Conservation (phyloP, 2,329 filamentous ascomycete genomes). For the Davidsoniella virescens region DNA sequence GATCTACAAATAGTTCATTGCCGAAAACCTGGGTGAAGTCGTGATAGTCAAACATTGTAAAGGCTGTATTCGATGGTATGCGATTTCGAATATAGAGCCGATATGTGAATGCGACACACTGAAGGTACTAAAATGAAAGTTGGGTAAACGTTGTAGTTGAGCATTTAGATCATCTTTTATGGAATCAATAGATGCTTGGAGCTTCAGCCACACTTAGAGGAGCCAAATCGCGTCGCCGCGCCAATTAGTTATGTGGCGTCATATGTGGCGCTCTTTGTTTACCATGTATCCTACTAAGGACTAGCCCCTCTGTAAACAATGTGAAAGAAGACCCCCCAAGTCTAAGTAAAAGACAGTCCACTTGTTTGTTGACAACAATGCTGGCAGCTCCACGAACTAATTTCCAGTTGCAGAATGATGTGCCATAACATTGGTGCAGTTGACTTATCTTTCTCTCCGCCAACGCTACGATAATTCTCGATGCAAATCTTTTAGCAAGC, state of each 20-base stretch:
- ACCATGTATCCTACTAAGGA: constrained; percentile 7
- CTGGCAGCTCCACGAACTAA: too few species aligned
- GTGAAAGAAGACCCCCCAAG: too few species aligned
- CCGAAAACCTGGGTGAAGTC: constrained; percentile 55
- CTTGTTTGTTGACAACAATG: too few species aligned
- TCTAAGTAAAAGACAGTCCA: too few species aligned
- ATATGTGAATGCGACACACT: neutral
- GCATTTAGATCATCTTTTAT: neutral
- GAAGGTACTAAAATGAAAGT: neutral
- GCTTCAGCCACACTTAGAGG: constrained; percentile 6
- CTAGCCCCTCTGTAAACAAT: constrained; percentile 5
- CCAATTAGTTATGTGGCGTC: constrained; percentile 2
- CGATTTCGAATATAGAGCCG: too few species aligned
- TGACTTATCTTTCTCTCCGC: too few species aligned
- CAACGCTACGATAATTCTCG: too few species aligned
- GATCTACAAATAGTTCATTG: constrained; percentile 39
- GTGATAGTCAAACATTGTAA: constrained; percentile 44
- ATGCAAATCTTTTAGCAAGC: too few species aligned
- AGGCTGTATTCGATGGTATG: too few species aligned
- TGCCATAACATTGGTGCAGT: too few species aligned
- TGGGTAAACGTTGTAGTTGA: neutral
- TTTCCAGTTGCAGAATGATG: too few species aligned
- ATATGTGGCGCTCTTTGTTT: constrained; percentile 9
- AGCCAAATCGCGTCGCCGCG: neutral
- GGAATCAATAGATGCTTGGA: neutral